These are phyloP conservation scores for Thuja plicata DNA, from an alignment of 83 land plant species.

Conservation along the genomic window DNA sequence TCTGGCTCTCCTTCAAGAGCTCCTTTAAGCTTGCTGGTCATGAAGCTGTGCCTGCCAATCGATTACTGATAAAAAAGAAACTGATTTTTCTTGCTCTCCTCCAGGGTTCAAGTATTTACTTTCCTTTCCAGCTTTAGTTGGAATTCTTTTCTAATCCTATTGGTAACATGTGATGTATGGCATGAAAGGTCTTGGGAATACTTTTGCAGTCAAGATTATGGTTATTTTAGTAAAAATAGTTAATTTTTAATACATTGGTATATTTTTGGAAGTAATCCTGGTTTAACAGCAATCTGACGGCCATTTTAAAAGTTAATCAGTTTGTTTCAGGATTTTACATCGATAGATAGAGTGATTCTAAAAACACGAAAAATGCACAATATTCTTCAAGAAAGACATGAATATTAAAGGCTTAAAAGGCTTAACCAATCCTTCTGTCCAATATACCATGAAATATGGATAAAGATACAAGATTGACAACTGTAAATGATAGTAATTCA, in stretches of 20 bases:
- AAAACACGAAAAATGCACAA: not conserved
- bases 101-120: not conserved
- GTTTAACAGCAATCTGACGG: not conserved
- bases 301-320: not conserved
- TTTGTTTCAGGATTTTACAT: not conserved
- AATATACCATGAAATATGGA: not conserved
- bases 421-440: not conserved
- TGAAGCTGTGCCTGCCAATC: not conserved
- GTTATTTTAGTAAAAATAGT: not conserved
- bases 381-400: not conserved
- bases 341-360: not conserved
- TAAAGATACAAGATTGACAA: not conserved
- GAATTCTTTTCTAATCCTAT: not conserved
- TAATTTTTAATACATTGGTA: not conserved
- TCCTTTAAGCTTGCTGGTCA: not conserved
- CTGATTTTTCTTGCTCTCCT: not conserved
- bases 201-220: not conserved
- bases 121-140: not conserved
- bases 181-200: not conserved
- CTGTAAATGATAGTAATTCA: not conserved
- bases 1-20: not conserved
- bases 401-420: not conserved
- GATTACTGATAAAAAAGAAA: not conserved
- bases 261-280: not conserved
- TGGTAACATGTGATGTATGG: not conserved